These are phyloP conservation scores for Taiozyma onychis DNA, from an alignment of 1,139 yeast genomes.

Conservation along the genomic window DNA sequence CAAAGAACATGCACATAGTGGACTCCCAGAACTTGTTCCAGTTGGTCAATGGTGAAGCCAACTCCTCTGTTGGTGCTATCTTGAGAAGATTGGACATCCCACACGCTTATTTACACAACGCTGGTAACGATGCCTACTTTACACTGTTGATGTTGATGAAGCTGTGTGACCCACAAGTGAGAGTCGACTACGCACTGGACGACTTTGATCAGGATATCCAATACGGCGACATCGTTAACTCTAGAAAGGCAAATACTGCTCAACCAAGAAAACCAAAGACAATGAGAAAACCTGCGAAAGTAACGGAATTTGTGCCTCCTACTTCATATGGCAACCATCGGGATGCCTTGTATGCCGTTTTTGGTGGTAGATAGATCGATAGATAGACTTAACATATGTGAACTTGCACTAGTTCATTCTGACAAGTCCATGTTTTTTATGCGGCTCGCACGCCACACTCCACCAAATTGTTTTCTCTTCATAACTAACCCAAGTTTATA, in stretches of 20 bases:
- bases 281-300: background rate
- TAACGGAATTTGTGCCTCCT: conserved; percentile 4
- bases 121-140: conserved; percentile 78
- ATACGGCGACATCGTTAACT: background rate
- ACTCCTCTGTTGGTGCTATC: conserved; percentile 45
- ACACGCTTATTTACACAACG: conserved; percentile 64
- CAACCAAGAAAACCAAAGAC: background rate
- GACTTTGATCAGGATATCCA: conserved; percentile 11
- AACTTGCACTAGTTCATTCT: background rate
- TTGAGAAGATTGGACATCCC: conserved; percentile 51
- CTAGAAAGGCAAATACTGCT: conserved; percentile 24
- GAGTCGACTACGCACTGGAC: conserved; percentile 31
- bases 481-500: too few relatives aligned
- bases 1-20: conserved; percentile 29
- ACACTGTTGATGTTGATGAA: conserved; percentile 51
- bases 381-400: background rate
- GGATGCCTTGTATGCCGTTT: conserved; percentile 1
- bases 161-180: conserved; percentile 47
- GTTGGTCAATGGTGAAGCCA: conserved; percentile 33
- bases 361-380: background rate
- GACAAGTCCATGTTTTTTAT: too few relatives aligned
- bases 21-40: conserved; percentile 54
- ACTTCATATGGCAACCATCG: background rate
- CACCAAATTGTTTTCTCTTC: too few relatives aligned
- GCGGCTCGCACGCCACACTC: too few relatives aligned